phyloP scores from a whole-genome alignment of 83 land plant genomes.

The Isoetes engelmannii region DNA sequence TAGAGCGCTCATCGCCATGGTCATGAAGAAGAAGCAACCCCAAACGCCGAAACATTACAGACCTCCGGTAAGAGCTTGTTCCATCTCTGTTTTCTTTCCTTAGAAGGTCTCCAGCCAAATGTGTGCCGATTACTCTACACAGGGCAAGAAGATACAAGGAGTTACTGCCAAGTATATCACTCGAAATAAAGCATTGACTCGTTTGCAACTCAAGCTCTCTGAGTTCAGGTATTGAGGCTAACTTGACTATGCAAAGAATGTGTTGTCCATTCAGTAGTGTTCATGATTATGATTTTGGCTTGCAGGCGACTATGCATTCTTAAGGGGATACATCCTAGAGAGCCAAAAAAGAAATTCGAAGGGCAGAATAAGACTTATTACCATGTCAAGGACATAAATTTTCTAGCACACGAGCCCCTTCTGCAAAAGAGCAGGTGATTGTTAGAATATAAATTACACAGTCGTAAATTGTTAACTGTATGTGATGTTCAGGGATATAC shows the following conservation, averaged over 20 bases:
- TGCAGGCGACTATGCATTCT: constrained; percentile 76
- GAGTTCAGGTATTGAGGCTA: constrained; percentile 51
- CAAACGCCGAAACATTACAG: constrained; percentile 22
- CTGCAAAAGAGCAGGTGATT: constrained; percentile 56
- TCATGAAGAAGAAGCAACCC: no score
- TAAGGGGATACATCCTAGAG: constrained; percentile 86
- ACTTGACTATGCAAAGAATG: neutral
- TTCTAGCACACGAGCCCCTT: constrained; percentile 82
- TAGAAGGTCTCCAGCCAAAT: neutral
- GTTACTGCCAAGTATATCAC: constrained; percentile 83
- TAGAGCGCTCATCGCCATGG: no score
- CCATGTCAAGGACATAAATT: constrained; percentile 75
- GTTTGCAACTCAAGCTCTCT: constrained; percentile 56
- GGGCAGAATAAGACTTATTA: constrained; percentile 94
- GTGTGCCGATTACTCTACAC: neutral
- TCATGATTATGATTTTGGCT: neutral
- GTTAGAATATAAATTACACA: neutral
- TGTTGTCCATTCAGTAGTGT: neutral
- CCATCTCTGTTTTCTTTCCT: neutral
- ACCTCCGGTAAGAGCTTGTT: constrained; percentile 6
- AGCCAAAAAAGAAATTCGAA: constrained; percentile 88
- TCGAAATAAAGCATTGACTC: constrained; percentile 70
- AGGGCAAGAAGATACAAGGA: constrained; percentile 94
- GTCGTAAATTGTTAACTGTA: neutral
- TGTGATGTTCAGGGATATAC: constrained; percentile 48